Evolutionary conservation across 2,329 filamentous ascomycete species (phyloP).

Genomic region (Simplicillium aogashimaense): DNA sequence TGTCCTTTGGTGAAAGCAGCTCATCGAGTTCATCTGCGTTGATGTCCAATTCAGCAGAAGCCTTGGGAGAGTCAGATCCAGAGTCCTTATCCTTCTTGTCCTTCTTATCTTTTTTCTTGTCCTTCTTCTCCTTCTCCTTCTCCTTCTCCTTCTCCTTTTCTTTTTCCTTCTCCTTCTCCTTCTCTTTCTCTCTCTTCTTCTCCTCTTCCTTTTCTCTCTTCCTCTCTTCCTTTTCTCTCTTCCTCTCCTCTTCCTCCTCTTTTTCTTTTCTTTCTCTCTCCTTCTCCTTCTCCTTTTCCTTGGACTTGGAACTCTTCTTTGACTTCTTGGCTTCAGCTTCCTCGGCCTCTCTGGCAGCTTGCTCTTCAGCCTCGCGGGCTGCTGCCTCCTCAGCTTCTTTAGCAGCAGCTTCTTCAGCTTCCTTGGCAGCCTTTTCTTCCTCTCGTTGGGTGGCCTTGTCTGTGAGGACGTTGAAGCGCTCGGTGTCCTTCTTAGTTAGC

Average conservation of each 20-base stretch:
- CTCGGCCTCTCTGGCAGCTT: constrained; percentile 13
- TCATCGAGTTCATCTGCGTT: constrained; percentile 33
- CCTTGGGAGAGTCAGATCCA: constrained; percentile 7
- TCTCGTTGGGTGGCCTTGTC: constrained; percentile 11
- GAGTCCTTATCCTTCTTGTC: constrained; percentile 14
- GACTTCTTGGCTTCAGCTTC: constrained; percentile 29
- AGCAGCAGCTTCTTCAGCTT: constrained; percentile 15
- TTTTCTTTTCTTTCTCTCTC: constrained; percentile 10
- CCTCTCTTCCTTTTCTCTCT: constrained; percentile 12
- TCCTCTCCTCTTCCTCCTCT: constrained; percentile 9
- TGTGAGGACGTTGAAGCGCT: constrained; percentile 16
- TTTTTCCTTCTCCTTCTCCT: constrained; percentile 9
- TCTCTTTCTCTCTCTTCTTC: constrained; percentile 6
- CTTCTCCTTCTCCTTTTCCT: constrained; percentile 20
- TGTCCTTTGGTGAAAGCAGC: constrained; percentile 23
- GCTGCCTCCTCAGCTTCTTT: constrained; percentile 19
- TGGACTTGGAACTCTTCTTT: constrained; percentile 27
- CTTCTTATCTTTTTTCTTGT: constrained; percentile 12
- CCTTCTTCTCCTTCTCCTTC: constrained; percentile 13
- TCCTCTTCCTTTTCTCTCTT: constrained; percentile 1
- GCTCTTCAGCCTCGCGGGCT: constrained; percentile 16
- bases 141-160: constrained; percentile 5
- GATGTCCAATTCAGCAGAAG: constrained; percentile 19
- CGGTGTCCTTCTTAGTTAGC: constrained; percentile 18
- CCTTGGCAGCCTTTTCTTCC: constrained; percentile 12